A percentile compares a stretch with the other conserved stretches of the same genome.
phyloP scores from a whole-genome alignment of 1,139 yeast genomes.

The Starmera stellimalicola region DNA sequence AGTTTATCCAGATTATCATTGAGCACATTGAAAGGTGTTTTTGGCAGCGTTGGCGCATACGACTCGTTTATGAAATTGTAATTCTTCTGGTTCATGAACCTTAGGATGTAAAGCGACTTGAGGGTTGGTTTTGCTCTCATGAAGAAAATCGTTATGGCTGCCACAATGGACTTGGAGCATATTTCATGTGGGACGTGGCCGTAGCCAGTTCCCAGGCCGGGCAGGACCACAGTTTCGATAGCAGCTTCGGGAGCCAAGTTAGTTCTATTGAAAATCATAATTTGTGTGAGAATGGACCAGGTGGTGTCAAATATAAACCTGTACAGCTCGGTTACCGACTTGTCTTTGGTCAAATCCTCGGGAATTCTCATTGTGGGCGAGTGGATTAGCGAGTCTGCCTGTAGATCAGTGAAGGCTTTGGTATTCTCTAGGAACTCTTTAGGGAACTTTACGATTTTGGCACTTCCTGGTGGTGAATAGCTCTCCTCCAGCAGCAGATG shows the following conservation, averaged over 20 bases:
- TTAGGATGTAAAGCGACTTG: neutral
- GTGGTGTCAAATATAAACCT: conserved; percentile 33
- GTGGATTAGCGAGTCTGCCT: conserved; percentile 29
- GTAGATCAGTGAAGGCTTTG: conserved; percentile 1
- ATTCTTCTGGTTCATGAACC: neutral
- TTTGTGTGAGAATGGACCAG: conserved; percentile 31
- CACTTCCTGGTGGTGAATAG: conserved; percentile 24
- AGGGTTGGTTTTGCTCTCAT: neutral
- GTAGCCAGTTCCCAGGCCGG: conserved; percentile 44
- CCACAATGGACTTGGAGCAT: conserved; percentile 24
- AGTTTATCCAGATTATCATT: conserved; percentile 1
- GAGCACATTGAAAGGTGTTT: neutral
- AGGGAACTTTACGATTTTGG: conserved; percentile 21
- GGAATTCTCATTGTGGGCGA: conserved; percentile 44
- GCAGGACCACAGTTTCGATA: conserved; percentile 28
- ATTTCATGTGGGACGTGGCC: conserved; percentile 31
- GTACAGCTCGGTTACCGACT: conserved; percentile 13
- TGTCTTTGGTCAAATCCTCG: conserved; percentile 11
- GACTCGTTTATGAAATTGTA: neutral
- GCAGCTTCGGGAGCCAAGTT: conserved; percentile 10
- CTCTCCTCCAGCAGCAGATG: conserved; percentile 18
- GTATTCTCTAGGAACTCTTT: conserved; percentile 4
- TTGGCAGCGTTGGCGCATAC: neutral
- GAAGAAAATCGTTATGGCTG: neutral
- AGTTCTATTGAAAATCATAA: conserved; percentile 14